phyloP scores from a whole-genome alignment of 129 eudicot species.

The Solidago caesia region DNA sequence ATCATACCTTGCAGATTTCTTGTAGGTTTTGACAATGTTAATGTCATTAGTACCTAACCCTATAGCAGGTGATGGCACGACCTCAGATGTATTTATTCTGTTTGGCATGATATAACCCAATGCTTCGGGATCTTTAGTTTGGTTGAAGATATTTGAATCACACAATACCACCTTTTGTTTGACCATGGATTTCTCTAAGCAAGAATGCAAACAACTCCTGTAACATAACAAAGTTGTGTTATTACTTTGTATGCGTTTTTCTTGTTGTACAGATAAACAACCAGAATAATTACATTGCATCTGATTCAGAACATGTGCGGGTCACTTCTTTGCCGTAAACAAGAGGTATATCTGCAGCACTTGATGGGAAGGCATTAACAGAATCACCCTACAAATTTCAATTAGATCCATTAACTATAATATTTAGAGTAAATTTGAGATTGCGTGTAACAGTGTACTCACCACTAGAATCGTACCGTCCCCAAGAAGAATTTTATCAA shows the following conservation, averaged over 20 bases:
- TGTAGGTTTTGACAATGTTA: background rate
- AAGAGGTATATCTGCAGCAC: constrained; percentile 28
- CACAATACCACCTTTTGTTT: constrained; percentile 9
- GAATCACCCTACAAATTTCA: constrained; percentile 28
- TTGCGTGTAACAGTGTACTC: background rate
- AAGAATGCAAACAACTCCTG: background rate
- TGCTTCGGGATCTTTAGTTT: background rate
- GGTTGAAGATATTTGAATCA: background rate
- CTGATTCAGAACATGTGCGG: background rate
- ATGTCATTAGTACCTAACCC: background rate
- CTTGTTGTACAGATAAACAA: background rate
- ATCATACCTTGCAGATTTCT: background rate
- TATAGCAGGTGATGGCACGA: constrained; percentile 2
- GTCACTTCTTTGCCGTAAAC: constrained; percentile 35
- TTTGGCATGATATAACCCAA: background rate
- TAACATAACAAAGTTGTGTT: background rate
- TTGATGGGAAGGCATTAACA: constrained; percentile 34
- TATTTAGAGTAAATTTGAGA: background rate
- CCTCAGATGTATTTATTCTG: background rate
- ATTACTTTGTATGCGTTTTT: background rate
- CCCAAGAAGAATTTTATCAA: constrained; percentile 31
- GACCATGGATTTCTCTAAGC: constrained; percentile 1
- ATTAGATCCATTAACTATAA: background rate
- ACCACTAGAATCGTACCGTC: constrained; percentile 33
- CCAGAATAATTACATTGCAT: constrained; percentile 23